A percentile compares a stretch with the other conserved stretches of the same genome.
Evolutionary conservation across 148 eudicot genomes (phyloP).

Genomic region (Talinum fruticosum): DNA sequence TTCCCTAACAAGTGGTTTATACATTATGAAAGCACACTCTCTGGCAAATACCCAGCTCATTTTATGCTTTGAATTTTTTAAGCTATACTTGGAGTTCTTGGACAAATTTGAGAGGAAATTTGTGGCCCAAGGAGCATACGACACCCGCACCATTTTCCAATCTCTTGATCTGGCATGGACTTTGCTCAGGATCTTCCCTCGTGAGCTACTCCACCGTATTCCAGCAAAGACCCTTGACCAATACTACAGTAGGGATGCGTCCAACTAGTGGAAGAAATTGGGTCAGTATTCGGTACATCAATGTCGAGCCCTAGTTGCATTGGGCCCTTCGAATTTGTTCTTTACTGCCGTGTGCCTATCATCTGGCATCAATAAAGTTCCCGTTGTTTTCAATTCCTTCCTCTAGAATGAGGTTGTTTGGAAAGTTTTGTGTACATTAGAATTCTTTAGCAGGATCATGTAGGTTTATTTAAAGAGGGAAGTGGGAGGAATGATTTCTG

Average conservation of each 20-base stretch:
- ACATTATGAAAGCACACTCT: neutral
- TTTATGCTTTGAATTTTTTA: slow-evolving; percentile 22
- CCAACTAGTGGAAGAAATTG: slow-evolving; percentile 39
- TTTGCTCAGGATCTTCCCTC: slow-evolving; percentile 87
- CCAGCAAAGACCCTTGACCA: slow-evolving; percentile 97
- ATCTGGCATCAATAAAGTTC: slow-evolving; percentile 33
- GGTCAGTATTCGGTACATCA: neutral
- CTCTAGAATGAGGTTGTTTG: slow-evolving; percentile 19
- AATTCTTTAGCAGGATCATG: slow-evolving; percentile 34
- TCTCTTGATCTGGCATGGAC: slow-evolving; percentile 99
- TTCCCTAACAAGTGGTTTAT: neutral
- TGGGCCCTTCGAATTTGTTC: slow-evolving; percentile 19
- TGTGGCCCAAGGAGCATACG: slow-evolving; percentile 96
- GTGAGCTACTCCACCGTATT: slow-evolving; percentile 98
- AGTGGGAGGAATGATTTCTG: neutral
- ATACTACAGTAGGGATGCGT: slow-evolving; percentile 82
- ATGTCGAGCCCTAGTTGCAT: neutral
- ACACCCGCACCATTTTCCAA: slow-evolving; percentile 93
- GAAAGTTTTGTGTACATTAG: slow-evolving; percentile 31
- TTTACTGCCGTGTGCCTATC: slow-evolving; percentile 14
- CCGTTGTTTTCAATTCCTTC: slow-evolving; percentile 26
- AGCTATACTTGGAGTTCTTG: slow-evolving; percentile 90
- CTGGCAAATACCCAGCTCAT: neutral
- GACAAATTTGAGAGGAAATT: slow-evolving; percentile 98
- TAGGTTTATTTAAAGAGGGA: slow-evolving; percentile 16